These are phyloP conservation scores for Fusarium penzigii DNA, from an alignment of 2,329 filamentous ascomycete species.

Conservation along the genomic window DNA sequence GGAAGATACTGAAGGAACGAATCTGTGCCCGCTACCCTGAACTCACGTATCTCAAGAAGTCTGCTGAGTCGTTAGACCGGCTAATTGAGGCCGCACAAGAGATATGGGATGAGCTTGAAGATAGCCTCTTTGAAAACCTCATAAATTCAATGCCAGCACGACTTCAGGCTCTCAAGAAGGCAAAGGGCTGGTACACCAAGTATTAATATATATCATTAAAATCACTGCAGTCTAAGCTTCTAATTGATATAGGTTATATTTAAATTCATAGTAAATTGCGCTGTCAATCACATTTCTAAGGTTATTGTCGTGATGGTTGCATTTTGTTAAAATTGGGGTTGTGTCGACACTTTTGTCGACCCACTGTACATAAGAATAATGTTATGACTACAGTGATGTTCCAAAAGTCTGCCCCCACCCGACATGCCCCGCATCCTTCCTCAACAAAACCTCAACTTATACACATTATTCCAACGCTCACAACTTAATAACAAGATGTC, in stretches of 20 bases:
- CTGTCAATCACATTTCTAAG: background rate
- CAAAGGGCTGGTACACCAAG: background rate
- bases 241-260: constrained; percentile 1
- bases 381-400: background rate
- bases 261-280: background rate
- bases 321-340: too few species aligned
- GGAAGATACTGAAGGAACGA: background rate
- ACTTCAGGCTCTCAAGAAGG: background rate
- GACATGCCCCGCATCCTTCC: background rate
- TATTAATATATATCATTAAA: constrained; percentile 1
- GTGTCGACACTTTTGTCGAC: too few species aligned
- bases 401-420: background rate
- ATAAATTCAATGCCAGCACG: background rate
- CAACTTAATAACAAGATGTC: background rate
- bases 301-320: too few species aligned
- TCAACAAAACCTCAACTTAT: background rate
- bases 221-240: background rate
- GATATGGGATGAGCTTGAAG: background rate
- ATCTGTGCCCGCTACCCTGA: constrained; percentile 2
- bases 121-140: background rate
- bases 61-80: background rate
- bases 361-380: too few species aligned
- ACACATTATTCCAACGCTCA: background rate
- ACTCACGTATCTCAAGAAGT: background rate
- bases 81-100: background rate